Evolutionary conservation across 805 yeast genomes (phyloP), one percentile per base, ranked within the genome.

Genomic region (Saccharomycopsis amapae): DNA sequence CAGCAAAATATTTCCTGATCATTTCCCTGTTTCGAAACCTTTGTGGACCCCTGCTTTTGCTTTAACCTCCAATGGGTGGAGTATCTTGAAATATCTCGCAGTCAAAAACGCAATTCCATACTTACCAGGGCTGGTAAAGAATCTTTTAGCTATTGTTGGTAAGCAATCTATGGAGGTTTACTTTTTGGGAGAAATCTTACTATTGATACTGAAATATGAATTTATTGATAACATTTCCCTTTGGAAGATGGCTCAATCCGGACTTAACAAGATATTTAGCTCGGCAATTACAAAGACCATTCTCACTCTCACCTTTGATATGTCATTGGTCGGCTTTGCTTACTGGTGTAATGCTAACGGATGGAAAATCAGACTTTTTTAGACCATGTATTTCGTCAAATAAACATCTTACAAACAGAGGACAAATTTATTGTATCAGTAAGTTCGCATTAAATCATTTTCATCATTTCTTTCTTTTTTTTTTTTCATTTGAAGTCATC

Each of bases 41-140:
- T 57, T 56, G 49, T 65, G 68, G 68, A 60, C 65, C 3, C 64
- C 66, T 4, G 50, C 62, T 26, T 64, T 57, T 48, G 57, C 61
- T 5, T 52, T 64, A 22, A 45, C 56, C 17, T 51, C 66, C 4
- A 54, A 56, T 19, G 69, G 69, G 3, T 53, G 54, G 46, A 51
- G 61, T 7, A 53, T 64, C 18, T 44, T 60, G 43, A 62, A 62
- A 45, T 62, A 54, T 38, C 51, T 59, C 15, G 51, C 51, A 7
- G 42, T 58, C 3, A 47, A 53, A 15, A 45, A 50, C 10, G 33
- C 48, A 1, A 10, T 56, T 18, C 62, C 63, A 4, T 54, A 52
- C 38, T 34, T 60, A n/a, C 67, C 67, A 7, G 20, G 17, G 1
- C 15, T 40, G 2, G 44, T 59, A 2, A 25, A 32, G 3, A 34